phyloP scores from a whole-genome alignment of 129 eudicot genomes.

The Ambrosia artemisiifolia region DNA sequence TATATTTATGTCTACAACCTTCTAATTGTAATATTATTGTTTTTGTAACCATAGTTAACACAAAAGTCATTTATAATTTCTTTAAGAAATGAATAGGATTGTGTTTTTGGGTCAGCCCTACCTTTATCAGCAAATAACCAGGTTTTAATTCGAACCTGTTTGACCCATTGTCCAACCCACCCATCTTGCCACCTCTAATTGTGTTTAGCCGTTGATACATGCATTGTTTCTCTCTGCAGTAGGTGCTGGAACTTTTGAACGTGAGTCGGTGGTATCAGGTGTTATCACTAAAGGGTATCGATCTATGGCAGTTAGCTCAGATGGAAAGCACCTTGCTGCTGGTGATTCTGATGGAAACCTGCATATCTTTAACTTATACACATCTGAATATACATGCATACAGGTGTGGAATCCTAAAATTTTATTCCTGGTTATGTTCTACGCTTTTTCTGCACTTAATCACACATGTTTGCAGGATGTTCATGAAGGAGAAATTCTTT shows the following conservation, averaged over 20 bases:
- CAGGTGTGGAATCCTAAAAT: slow-evolving; percentile 34
- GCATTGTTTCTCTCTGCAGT: slow-evolving; percentile 36
- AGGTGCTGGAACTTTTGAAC: slow-evolving; percentile 65
- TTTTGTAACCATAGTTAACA: not conserved
- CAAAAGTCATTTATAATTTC: not conserved
- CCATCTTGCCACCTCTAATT: not conserved
- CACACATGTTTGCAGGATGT: slow-evolving; percentile 49
- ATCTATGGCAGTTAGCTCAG: slow-evolving; percentile 72
- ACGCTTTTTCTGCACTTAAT: slow-evolving; percentile 8
- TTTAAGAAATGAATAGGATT: not conserved
- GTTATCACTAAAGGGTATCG: slow-evolving; percentile 52
- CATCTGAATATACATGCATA: slow-evolving; percentile 59
- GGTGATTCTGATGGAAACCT: slow-evolving; percentile 75
- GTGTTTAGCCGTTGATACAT: slow-evolving; percentile 1
- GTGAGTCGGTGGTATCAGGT: slow-evolving; percentile 50
- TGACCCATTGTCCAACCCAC: not conserved
- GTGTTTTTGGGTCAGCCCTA: not conserved
- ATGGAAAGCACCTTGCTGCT: slow-evolving; percentile 76
- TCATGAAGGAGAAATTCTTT: slow-evolving; percentile 57
- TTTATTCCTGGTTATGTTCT: not conserved
- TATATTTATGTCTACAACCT: not conserved
- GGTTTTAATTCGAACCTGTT: not conserved
- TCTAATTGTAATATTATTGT: not conserved
- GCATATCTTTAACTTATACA: slow-evolving; percentile 58
- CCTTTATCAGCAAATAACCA: not conserved